Conservation (phyloP, 2,329 filamentous ascomycete species). For the Alternaria arbusti region DNA sequence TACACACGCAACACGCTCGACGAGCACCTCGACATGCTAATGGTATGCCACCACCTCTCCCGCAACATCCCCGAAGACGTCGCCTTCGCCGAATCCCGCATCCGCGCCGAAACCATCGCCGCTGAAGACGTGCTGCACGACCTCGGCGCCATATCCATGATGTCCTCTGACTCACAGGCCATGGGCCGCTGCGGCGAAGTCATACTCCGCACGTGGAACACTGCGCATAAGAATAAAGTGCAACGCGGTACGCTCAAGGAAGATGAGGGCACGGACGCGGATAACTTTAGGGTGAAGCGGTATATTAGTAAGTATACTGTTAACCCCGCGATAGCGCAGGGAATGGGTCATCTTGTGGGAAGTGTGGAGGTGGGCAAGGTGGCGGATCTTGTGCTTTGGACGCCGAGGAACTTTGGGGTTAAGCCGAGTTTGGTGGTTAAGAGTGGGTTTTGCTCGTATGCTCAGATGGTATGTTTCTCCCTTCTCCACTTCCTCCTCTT, state of each 20-base stretch:
- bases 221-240: conserved; percentile 93
- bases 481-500: no score
- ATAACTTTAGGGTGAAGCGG: conserved; percentile 90
- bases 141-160: conserved; percentile 95
- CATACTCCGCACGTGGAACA: conserved; percentile 92
- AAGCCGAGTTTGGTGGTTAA: conserved; percentile 86
- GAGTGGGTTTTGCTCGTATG: conserved; percentile 81
- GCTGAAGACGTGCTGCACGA: conserved; percentile 97
- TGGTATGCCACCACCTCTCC: conserved; percentile 95
- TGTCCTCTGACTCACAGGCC: conserved; percentile 92
- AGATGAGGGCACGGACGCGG: conserved; percentile 78
- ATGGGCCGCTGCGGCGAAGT: conserved; percentile 98
- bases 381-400: conserved; percentile 89
- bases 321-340: conserved; percentile 90
- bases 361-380: conserved; percentile 88
- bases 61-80: conserved; percentile 95
- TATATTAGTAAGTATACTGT: conserved; percentile 97
- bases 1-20: conserved; percentile 92
- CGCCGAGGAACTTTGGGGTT: conserved; percentile 81
- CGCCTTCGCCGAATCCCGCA: conserved; percentile 91
- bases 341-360: conserved; percentile 85
- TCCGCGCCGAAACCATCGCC: conserved; percentile 94
- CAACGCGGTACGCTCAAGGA: conserved; percentile 79
- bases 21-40: conserved; percentile 97
- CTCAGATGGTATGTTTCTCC: conserved; percentile 85